Evolutionary conservation across 2,329 filamentous ascomycete species (phyloP).

Genomic region (Apiospora marii): DNA sequence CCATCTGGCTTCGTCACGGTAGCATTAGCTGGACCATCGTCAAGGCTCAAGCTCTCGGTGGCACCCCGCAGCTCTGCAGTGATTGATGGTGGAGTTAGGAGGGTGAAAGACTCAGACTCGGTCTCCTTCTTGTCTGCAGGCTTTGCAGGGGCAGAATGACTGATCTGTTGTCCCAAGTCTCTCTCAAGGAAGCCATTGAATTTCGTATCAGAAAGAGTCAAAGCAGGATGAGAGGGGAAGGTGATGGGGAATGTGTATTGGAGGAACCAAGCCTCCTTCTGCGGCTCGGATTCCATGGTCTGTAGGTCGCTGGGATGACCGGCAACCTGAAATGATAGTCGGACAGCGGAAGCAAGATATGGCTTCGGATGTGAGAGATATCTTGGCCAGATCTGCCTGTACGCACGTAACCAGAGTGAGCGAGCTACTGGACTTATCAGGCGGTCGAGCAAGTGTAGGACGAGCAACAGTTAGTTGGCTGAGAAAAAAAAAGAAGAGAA

Average conservation of each 20-base stretch:
- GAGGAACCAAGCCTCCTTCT: conserved; percentile 18
- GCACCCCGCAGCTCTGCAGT: not conserved
- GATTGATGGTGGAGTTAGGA: not conserved
- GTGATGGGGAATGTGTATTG: conserved; percentile 4
- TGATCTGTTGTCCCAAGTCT: not conserved
- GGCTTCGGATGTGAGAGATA: not conserved
- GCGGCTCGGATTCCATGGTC: not conserved
- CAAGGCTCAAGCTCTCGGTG: not conserved
- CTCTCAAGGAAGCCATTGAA: not conserved
- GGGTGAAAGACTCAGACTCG: not conserved
- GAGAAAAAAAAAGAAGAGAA: not conserved
- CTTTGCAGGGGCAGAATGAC: not conserved
- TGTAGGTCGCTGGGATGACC: not conserved
- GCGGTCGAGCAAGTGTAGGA: not conserved
- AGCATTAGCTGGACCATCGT: not conserved
- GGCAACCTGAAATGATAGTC: not conserved
- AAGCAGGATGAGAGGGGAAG: not conserved
- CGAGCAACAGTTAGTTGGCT: not conserved
- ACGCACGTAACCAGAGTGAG: not conserved
- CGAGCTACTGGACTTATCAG: not conserved
- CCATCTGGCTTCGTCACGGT: not conserved
- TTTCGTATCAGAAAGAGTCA: not conserved
- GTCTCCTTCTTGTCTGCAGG: not conserved
- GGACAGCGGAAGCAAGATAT: not conserved
- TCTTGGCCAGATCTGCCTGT: not conserved